Base-by-base conservation (phyloP, 345 rosid genomes). In the Euphorbia peplus region DNA sequence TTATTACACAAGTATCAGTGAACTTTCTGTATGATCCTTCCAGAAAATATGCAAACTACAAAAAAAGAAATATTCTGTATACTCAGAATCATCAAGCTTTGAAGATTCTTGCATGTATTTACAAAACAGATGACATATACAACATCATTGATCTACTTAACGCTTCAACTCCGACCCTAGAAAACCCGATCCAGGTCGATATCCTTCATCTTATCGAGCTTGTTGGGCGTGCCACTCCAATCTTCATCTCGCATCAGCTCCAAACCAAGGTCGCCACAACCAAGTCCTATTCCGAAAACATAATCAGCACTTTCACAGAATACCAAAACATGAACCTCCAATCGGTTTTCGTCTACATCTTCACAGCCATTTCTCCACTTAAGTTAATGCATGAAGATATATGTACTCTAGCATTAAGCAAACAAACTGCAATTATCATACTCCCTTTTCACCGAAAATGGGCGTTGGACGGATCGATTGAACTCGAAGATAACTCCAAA, bases 1-100 rank as follows among this genome's bases (percentile, higher is more conserved):
- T 6, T 21, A 1, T 29, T 5, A 18, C 35, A 14, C 18, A 19
- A 57, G 1, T 57, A 8, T 0, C 7, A 28, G 62, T 57, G 62
- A 57, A 57, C 15, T 7, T 8, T 5, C 21, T 57, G 8, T 57
- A 57, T 29, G 62, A 57, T 57, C 62, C 62, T 28, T 15, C 41
- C 28, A 29, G 41, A 57, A 57, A 57, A 57, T 57, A 57, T 57
- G 62, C 62, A 15, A 32, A 32, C 39, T 28, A 57, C 35, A 35
- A 18, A 21, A 32, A n/a, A 57, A 57, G 62, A 15, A 57, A 57
- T 21, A 57, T 57, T 13, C 5, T 7, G 21, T n/a, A 50, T 18
- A 9, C 26, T 15, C 35, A 29, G 15, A 57, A 32, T 37, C 30
- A 24, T 28, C 16, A 35, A 6, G 14, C 15, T 5, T 3, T 57